These are phyloP conservation scores for Penicillium rolfsii DNA, from an alignment of 2,329 filamentous ascomycete species.

Conservation along the genomic window DNA sequence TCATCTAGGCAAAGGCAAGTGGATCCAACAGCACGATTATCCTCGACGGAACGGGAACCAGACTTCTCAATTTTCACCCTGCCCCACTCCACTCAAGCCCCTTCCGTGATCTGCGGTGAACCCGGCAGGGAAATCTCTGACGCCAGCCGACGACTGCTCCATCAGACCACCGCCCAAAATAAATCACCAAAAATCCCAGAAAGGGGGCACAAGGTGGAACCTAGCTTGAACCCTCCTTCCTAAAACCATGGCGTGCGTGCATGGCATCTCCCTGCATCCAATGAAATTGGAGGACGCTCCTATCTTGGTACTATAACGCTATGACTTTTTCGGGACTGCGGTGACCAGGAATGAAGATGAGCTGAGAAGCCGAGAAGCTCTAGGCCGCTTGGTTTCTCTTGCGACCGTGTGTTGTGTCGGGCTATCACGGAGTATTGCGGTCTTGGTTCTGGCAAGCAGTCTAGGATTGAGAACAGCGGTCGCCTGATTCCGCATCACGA, in stretches of 20 bases:
- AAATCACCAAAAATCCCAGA: conserved; percentile 6
- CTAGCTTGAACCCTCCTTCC: conserved; percentile 17
- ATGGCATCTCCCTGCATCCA: conserved; percentile 1
- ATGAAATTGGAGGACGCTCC: background rate
- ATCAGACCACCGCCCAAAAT: conserved; percentile 15
- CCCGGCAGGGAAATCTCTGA: conserved; percentile 13
- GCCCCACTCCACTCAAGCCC: conserved; percentile 20
- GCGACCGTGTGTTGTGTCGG: background rate
- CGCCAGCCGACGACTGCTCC: background rate
- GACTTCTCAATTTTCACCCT: conserved; percentile 15
- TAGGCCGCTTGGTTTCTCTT: background rate
- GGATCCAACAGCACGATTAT: conserved; percentile 7
- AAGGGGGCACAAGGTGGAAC: conserved; percentile 10
- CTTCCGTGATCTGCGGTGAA: conserved; percentile 28
- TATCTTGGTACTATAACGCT: conserved; percentile 2
- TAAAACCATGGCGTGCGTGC: conserved; percentile 10
- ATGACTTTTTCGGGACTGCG: conserved; percentile 5
- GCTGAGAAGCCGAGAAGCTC: background rate
- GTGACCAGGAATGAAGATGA: conserved; percentile 3
- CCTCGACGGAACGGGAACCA: conserved; percentile 23
- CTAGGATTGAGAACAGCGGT: too few species aligned
- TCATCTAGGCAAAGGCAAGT: conserved; percentile 5
- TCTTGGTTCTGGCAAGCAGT: too few species aligned
- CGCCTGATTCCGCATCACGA: too few species aligned
- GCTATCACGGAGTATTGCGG: background rate